A percentile compares a stretch with the other conserved stretches of the same genome.
Conservation (phyloP, 306 rosid genomes). For the Lagenaria siceraria region DNA sequence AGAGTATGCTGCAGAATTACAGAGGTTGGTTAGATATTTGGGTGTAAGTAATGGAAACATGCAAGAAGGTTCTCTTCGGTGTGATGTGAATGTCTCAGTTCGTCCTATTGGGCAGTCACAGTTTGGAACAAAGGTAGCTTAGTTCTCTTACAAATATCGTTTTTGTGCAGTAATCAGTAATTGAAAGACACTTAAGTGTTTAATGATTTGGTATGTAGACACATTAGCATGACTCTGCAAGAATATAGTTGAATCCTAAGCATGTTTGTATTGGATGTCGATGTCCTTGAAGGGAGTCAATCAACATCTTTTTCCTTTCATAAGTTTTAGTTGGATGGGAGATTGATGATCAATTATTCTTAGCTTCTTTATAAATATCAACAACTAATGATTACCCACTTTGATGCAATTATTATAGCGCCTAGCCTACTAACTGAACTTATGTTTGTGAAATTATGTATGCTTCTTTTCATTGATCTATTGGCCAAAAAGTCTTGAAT, state of each 20-base stretch:
- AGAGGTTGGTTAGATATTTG: slow-evolving; percentile 83
- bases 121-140: slow-evolving; percentile 74
- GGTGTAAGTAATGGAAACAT: slow-evolving; percentile 94
- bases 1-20: slow-evolving; percentile 87
- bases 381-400: neutral
- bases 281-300: neutral
- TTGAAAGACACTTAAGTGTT: neutral
- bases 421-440: too few relatives aligned
- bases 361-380: neutral
- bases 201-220: neutral
- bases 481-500: neutral
- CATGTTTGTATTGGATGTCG: neutral
- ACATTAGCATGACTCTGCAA: neutral
- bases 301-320: neutral
- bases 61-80: slow-evolving; percentile 98
- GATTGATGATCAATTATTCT: neutral
- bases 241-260: neutral
- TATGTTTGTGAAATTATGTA: neutral
- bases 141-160: neutral
- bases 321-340: neutral
- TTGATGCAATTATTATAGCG: neutral
- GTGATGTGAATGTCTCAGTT: slow-evolving; percentile 84
- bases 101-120: slow-evolving; percentile 72
- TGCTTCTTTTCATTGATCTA: slow-evolving; percentile 5
- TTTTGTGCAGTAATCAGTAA: neutral